Evolutionary conservation across 2,329 filamentous ascomycete genomes (phyloP).

Genomic region (Calonectria montana): DNA sequence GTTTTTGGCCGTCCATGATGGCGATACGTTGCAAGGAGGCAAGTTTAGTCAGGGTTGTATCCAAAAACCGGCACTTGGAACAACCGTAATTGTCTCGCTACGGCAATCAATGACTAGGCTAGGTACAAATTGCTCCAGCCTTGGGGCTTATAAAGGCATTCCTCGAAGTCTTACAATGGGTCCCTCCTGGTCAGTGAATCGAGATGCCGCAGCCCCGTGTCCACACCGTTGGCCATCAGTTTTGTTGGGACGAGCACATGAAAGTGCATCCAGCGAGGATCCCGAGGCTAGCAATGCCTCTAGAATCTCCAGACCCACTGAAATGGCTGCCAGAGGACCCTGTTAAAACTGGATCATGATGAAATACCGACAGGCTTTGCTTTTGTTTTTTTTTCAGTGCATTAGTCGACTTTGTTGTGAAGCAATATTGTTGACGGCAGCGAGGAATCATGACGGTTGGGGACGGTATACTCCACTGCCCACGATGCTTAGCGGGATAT

Average conservation of each 20-base stretch:
- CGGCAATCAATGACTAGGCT: neutral
- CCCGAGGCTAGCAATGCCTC: conserved; percentile 39
- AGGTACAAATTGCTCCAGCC: neutral
- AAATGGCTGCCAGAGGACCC: conserved; percentile 15
- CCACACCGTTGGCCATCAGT: conserved; percentile 35
- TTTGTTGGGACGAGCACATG: conserved; percentile 50
- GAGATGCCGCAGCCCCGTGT: conserved; percentile 27
- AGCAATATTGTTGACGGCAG: neutral
- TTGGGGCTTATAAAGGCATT: neutral
- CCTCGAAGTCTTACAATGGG: neutral
- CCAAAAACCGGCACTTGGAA: neutral
- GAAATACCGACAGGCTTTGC: conserved; percentile 12
- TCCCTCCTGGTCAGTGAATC: conserved; percentile 15
- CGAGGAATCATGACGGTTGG: neutral
- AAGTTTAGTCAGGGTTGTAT: neutral
- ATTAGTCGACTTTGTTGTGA: neutral
- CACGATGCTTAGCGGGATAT: neutral
- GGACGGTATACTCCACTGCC: neutral
- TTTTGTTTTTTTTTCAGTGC: neutral
- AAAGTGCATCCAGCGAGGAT: conserved; percentile 31
- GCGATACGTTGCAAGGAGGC: conserved; percentile 17
- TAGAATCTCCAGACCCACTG: conserved; percentile 35
- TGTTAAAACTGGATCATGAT: conserved; percentile 16
- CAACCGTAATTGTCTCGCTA: neutral
- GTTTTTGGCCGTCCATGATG: conserved; percentile 33